Evolutionary conservation across 139 green algal genomes (phyloP).

Genomic region (Deuterostichococcus epilithicus): DNA sequence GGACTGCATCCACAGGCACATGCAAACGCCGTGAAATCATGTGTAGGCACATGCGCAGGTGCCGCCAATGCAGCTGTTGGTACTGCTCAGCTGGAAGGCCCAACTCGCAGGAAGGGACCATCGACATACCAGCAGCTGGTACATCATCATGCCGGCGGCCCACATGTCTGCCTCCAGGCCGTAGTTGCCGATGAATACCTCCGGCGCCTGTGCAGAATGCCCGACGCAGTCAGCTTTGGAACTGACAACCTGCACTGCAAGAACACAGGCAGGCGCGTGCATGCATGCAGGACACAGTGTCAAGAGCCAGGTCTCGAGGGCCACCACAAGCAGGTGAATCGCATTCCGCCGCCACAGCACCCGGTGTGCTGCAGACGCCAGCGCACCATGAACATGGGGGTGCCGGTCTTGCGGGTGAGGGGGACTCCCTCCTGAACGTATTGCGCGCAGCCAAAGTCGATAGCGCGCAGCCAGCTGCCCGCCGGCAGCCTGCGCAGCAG

Average conservation of each 20-base stretch:
- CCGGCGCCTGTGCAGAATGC: slow-evolving; percentile 35
- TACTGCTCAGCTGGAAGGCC: background rate
- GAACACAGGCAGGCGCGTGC: too few species aligned
- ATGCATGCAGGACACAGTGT: too few species aligned
- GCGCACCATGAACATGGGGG: slow-evolving; percentile 63
- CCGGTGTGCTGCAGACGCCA: too few species aligned
- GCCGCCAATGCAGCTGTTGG: too few species aligned
- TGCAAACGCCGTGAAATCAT: too few species aligned
- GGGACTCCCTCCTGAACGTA: background rate
- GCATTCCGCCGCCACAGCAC: too few species aligned
- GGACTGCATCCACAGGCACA: too few species aligned
- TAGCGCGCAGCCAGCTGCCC: background rate
- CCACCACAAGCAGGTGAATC: too few species aligned
- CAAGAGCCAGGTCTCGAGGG: too few species aligned
- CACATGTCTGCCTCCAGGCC: slow-evolving; percentile 66
- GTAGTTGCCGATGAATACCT: slow-evolving; percentile 68
- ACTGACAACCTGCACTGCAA: too few species aligned
- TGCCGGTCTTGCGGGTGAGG: slow-evolving; percentile 38
- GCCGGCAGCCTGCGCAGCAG: background rate
- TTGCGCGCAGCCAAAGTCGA: slow-evolving; percentile 15
- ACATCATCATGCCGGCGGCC: slow-evolving; percentile 71
- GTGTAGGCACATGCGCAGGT: too few species aligned
- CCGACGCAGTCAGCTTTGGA: too few species aligned
- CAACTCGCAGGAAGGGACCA: slow-evolving; percentile 49
- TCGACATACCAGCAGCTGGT: slow-evolving; percentile 52